phyloP scores from a whole-genome alignment of 306 rosid species.

The Quercus parvula region DNA sequence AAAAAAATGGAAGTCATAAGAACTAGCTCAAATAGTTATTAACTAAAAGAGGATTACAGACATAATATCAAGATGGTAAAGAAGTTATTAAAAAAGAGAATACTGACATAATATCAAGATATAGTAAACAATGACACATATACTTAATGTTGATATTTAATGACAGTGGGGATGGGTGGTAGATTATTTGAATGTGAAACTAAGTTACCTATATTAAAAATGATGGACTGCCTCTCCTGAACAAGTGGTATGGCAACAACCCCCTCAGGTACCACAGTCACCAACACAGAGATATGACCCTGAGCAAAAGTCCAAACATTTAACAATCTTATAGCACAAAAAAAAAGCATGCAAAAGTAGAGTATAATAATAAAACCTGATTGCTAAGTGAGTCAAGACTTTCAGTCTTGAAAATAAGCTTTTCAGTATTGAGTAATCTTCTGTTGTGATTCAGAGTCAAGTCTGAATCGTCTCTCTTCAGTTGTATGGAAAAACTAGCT shows the following conservation, averaged over 20 bases:
- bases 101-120: not conserved
- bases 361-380: constrained; percentile 37
- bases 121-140: not conserved
- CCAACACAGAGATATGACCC: constrained; percentile 47
- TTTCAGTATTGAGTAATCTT: constrained; percentile 85
- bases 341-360: constrained; percentile 2
- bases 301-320: constrained; percentile 20
- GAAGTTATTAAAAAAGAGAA: too few relatives aligned
- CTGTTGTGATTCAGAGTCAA: constrained; percentile 38
- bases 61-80: too few relatives aligned
- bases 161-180: not conserved
- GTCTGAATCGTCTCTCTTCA: constrained; percentile 48
- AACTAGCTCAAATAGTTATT: too few relatives aligned
- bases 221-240: constrained; percentile 54
- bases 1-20: too few relatives aligned
- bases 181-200: not conserved
- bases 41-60: too few relatives aligned
- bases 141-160: not conserved
- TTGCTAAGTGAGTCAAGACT: constrained; percentile 8
- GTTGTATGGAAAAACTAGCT: constrained; percentile 61
- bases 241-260: constrained; percentile 62
- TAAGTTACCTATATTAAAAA: constrained; percentile 74
- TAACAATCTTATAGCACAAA: constrained; percentile 1
- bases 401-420: constrained; percentile 63
- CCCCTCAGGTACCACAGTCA: constrained; percentile 82